Evolutionary conservation across 1,284 basidiomycete species (phyloP).

Genomic region (Apiotrichum brassicae): DNA sequence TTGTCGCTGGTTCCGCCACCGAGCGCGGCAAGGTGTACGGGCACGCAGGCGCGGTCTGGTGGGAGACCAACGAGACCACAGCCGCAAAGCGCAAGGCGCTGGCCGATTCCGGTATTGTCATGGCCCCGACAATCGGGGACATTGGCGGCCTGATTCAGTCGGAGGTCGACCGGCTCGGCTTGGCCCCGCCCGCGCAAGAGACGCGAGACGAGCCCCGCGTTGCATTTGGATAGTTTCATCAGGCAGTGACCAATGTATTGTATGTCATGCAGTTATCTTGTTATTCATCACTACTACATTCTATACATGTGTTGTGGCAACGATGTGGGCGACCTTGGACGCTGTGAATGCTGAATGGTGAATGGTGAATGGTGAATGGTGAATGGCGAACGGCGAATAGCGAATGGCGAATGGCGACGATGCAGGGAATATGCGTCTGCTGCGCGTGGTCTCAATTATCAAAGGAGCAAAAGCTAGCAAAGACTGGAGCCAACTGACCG

Average conservation of each 20-base stretch:
- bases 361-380: too few species aligned
- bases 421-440: too few species aligned
- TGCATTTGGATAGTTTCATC: background rate
- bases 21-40: slow-evolving; percentile 94
- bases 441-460: too few species aligned
- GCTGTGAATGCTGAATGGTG: too few species aligned
- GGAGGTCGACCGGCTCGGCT: slow-evolving; percentile 8
- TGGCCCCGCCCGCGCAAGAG: background rate
- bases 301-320: too few species aligned
- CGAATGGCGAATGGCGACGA: too few species aligned
- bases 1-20: slow-evolving; percentile 90
- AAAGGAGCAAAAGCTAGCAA: too few species aligned
- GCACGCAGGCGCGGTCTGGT: slow-evolving; percentile 55
- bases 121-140: slow-evolving; percentile 18
- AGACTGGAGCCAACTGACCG: too few species aligned
- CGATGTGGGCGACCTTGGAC: too few species aligned
- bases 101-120: slow-evolving; percentile 12
- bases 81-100: slow-evolving; percentile 14
- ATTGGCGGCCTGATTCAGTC: slow-evolving; percentile 15
- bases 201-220: background rate
- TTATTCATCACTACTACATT: too few species aligned
- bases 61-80: slow-evolving; percentile 16
- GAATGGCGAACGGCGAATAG: too few species aligned
- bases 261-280: background rate
- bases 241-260: background rate